Conservation (phyloP, 2,329 filamentous ascomycete species). For the Chrysoporthe puriensis region DNA sequence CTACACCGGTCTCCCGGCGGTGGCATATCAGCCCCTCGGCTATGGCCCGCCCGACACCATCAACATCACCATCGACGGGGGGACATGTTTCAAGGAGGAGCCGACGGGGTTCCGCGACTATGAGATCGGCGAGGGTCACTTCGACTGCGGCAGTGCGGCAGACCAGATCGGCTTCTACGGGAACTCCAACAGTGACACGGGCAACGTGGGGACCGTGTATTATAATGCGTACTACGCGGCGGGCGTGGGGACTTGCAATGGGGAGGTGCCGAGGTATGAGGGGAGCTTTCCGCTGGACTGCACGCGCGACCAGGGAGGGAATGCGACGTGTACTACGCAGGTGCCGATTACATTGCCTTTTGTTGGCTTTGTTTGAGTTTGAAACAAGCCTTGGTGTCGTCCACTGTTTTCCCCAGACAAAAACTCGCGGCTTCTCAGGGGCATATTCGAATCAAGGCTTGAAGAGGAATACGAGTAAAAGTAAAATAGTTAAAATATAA, state of each 20-base stretch:
- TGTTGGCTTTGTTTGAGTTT: conserved; percentile 2
- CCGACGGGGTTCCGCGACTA: conserved; percentile 8
- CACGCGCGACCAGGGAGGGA: conserved; percentile 17
- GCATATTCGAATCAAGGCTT: too few species aligned
- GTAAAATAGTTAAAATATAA: too few species aligned
- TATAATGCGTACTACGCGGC: conserved; percentile 1
- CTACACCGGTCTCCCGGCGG: conserved; percentile 17
- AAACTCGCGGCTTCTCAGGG: background rate
- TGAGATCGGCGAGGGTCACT: conserved; percentile 20
- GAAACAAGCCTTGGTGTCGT: too few species aligned
- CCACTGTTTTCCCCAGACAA: background rate
- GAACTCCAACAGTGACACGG: conserved; percentile 17
- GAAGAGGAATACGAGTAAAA: too few species aligned
- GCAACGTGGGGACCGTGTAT: conserved; percentile 4
- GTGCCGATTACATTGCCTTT: conserved; percentile 22
- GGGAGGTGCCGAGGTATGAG: conserved; percentile 11
- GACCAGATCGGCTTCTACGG: conserved; percentile 18
- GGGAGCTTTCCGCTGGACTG: conserved; percentile 23
- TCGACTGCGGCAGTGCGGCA: conserved; percentile 18
- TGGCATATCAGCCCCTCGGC: conserved; percentile 18
- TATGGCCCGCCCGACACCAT: conserved; percentile 22
- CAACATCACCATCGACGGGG: conserved; percentile 12
- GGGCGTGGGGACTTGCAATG: conserved; percentile 9
- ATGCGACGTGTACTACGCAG: conserved; percentile 24
- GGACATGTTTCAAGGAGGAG: conserved; percentile 10